A percentile compares a stretch with the other conserved stretches of the same genome.
Evolutionary conservation across 2,329 filamentous ascomycete species (phyloP).

Genomic region (Colletotrichum orchidophilum): DNA sequence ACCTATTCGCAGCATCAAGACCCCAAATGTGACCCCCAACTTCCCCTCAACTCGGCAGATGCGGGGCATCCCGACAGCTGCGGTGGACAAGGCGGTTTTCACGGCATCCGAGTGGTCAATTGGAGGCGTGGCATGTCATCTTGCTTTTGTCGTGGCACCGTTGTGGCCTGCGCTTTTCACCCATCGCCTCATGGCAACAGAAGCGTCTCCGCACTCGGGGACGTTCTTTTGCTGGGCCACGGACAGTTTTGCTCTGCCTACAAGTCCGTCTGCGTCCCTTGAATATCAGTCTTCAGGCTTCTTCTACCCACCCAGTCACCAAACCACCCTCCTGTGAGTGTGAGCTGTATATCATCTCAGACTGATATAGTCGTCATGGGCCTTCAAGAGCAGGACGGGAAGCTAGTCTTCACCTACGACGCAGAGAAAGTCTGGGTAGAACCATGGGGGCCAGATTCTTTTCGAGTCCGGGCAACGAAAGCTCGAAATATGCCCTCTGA

Average conservation of each 20-base stretch:
- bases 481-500: slow-evolving; percentile 44
- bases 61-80: slow-evolving; percentile 15
- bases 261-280: neutral
- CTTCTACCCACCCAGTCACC: neutral
- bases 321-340: neutral
- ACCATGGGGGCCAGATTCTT: slow-evolving; percentile 56
- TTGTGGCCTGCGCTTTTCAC: slow-evolving; percentile 5
- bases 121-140: slow-evolving; percentile 4
- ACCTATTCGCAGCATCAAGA: neutral
- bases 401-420: slow-evolving; percentile 45
- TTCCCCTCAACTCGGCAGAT: neutral
- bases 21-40: neutral
- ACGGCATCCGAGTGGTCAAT: slow-evolving; percentile 23
- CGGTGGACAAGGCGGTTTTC: slow-evolving; percentile 27
- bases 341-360: no score
- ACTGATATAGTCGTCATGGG: neutral
- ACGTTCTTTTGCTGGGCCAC: neutral
- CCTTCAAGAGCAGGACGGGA: slow-evolving; percentile 12
- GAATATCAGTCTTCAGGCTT: neutral
- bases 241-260: neutral
- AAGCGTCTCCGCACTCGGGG: slow-evolving; percentile 23
- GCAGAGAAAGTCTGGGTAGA: slow-evolving; percentile 59
- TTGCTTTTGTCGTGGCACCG: slow-evolving; percentile 10
- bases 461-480: slow-evolving; percentile 58
- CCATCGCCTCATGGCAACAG: slow-evolving; percentile 17